A percentile compares a stretch with the other conserved stretches of the same genome.
These are phyloP conservation scores for Furcasterigmium sp. DNA, from an alignment of 2,329 filamentous ascomycete genomes.

Conservation along the genomic window DNA sequence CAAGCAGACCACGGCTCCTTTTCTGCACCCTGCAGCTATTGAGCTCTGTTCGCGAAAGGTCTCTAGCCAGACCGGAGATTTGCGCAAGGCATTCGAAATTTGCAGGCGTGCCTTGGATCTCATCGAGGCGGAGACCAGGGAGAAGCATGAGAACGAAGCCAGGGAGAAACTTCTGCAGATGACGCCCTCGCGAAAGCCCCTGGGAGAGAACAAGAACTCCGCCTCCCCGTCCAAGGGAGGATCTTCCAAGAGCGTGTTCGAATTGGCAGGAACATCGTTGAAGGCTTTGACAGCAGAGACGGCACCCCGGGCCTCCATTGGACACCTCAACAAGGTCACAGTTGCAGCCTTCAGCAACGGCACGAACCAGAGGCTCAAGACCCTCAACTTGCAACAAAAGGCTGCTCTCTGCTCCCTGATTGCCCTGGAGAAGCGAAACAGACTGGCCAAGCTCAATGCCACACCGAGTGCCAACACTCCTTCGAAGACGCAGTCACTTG, in stretches of 20 bases:
- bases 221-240: constrained; percentile 42
- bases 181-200: constrained; percentile 68
- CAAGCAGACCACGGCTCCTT: constrained; percentile 60
- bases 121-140: constrained; percentile 76
- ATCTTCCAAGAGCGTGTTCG: constrained; percentile 35
- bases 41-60: constrained; percentile 94
- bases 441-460: constrained; percentile 41
- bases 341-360: constrained; percentile 87
- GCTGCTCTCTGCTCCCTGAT: constrained; percentile 85
- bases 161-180: constrained; percentile 51
- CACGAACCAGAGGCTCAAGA: constrained; percentile 74
- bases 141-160: constrained; percentile 62
- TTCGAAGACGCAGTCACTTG: constrained; percentile 54
- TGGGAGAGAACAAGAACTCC: constrained; percentile 78
- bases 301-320: constrained; percentile 83
- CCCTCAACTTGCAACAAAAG: constrained; percentile 93
- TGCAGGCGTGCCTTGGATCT: constrained; percentile 85
- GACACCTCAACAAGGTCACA: constrained; percentile 87
- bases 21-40: constrained; percentile 89
- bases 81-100: constrained; percentile 94
- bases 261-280: constrained; percentile 49
- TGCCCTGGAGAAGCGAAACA: constrained; percentile 74
- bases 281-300: constrained; percentile 65
- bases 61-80: constrained; percentile 85
- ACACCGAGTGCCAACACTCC: constrained; percentile 40